Base-by-base conservation (phyloP, 2,329 filamentous ascomycete genomes). In the Leptosphaerulina australis region DNA sequence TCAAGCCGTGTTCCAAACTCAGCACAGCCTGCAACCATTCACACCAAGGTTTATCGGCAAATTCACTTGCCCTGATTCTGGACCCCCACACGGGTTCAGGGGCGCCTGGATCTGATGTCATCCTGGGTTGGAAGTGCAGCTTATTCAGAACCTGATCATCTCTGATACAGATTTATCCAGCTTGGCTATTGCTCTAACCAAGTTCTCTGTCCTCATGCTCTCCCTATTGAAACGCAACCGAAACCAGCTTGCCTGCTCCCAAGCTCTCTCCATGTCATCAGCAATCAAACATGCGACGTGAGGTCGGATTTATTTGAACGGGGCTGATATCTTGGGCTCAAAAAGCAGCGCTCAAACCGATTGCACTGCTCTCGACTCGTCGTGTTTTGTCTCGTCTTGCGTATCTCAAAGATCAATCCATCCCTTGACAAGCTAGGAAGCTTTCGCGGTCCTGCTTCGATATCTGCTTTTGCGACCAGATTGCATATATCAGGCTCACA, bases 101-200 rank as follows among this genome's bases (percentile, higher is more conserved):
- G n/a, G 25, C 22, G 36, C 48, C 18, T 31, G n/a, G 8, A n/a
- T 28, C 30, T 51, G 48, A 51, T 51, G 48, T 51, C 48, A 51
- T 44, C n/a, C 12, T 18, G 7, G 11, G 37, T 22, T 37, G 20
- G 26, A 36, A 41, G 30, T 26, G 25, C 30, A 35, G 36, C 30
- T 37, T 10, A 18, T 20, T 35, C n/a, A 15, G 21, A 35, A 29
- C 10, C 21, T 12, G 22, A 48, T 20, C 31, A 38, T 38, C 30
- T 28, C 24, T 18, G 40, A 50, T 25, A 43, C 35, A 20, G 24
- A 31, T 50, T 39, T 33, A 24, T 40, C 15, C 40, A 31, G 21
- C 29, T 36, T 45, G 41, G 41, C 41, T 36, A 21, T 26, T 35
- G 20, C 31, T 30, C 7, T 9, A 2, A 31, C 15, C 26, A 15